Base-by-base conservation (phyloP, 148 eudicot species). In the Gaultheria prostrata region DNA sequence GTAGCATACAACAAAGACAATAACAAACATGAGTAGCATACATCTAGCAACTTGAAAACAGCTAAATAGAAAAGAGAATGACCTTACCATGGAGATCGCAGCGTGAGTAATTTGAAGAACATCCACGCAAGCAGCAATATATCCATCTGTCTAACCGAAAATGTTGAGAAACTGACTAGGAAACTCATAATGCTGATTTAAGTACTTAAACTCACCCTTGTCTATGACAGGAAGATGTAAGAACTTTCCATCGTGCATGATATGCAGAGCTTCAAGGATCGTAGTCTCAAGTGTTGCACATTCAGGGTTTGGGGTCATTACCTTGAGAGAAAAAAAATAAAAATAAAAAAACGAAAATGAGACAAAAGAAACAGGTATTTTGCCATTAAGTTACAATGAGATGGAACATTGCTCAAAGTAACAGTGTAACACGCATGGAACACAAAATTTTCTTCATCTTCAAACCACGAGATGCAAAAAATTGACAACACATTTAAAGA, bases 81-180 rank as follows among this genome's bases (percentile, higher is more conserved):
- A 30, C 39, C 78, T 84, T 91, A 92, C 99, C 99, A 93, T 90
- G 35, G 97, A 94, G 79, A 96, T 90, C 50, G 99, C 97, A 43
- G 99, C 98, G 83, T 96, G 98, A 86, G 97, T 93, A 84, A 96
- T 88, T 88, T 92, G 98, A 85, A 96, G 88, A 88, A 96, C 99
- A 88, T 96, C 99, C 77, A 96, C 84, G 84, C 99, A 96, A 30
- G 95, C 93, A 82, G 84, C 94, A 88, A 92, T 76, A 48, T 86
- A 65, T 53, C 93, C 94, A 90, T 96, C 99, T 96, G 95, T 86
- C 78, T 69, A 87, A 79, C 9, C 79, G 75, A 85, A 80, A 85
- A 48, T 35, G 76, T 35, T 61, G 14, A 77, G 14, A 43, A 17
- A 28, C 50, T 14, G 76, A 82, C 28, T 20, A 35, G 81, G 33